Conservation (phyloP, 495 filamentous ascomycete species). For the Pseudomonodictys pantanalensis region DNA sequence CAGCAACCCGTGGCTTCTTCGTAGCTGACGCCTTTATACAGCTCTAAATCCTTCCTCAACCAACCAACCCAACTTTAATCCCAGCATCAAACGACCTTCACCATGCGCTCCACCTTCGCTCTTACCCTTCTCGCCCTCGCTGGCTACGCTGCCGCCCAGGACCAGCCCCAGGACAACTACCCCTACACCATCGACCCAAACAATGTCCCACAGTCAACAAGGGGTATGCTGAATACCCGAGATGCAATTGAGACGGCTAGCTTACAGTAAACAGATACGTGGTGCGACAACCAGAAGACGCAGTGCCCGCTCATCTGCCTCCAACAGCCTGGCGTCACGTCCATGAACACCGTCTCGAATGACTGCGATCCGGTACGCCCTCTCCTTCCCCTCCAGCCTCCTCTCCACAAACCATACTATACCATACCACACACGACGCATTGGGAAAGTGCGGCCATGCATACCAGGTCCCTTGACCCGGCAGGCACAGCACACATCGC, state of each 20-base stretch:
- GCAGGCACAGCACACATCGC: background rate
- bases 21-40: background rate
- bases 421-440: no score
- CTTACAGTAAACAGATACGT: conserved; percentile 51
- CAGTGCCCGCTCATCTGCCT: conserved; percentile 77
- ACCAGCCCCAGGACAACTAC: conserved; percentile 1
- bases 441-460: no score
- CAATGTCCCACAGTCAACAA: conserved; percentile 51
- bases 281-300: conserved; percentile 66
- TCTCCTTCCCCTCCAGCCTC: conserved; percentile 13
- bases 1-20: background rate
- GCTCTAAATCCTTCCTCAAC: background rate
- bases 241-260: background rate
- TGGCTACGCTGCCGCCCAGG: conserved; percentile 46
- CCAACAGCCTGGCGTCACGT: conserved; percentile 56
- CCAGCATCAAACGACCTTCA: conserved; percentile 25
- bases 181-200: conserved; percentile 55
- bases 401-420: no score
- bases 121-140: conserved; percentile 33
- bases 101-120: conserved; percentile 32
- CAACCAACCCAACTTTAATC: background rate
- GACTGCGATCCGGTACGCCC: conserved; percentile 71
- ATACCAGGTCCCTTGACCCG: no score
- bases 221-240: conserved; percentile 39
- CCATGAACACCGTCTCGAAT: conserved; percentile 53